Evolutionary conservation across 2,329 filamentous ascomycete species (phyloP), one percentile per base, ranked within the genome.

Genomic region (Teratosphaeria epicoccoides): DNA sequence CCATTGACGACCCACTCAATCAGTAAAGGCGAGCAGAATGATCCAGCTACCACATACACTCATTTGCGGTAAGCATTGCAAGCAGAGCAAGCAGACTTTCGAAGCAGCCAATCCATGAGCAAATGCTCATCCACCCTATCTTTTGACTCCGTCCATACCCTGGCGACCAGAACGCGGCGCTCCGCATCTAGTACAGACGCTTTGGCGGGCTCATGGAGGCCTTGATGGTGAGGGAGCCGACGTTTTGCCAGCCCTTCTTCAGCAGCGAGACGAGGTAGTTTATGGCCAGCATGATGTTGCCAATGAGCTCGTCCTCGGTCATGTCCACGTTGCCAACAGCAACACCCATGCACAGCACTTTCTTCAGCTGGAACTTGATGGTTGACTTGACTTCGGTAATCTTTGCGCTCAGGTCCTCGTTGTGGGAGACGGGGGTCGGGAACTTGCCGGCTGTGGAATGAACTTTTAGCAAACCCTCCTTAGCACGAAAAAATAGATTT

Each of bases 361-460:
- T 98, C 88, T 98, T 98, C 71, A 98, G 83, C 84, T 98, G 90
- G 87, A 98, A 98, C 86, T 98, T 98, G 86, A 98, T 97, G 76
- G 93, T 98, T 68, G 88, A 95, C 87, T 96, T 97, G 83, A 98
- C 91, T 75, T 98, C 93, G 79, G 80, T 95, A 81, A 97, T 88
- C 85, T 95, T 96, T 81, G 78, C 82, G 73, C 77, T 80, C 65
- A 98, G 84, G 74, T 97, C 91, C 72, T 98, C 93, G 74, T 80
- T 74, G 86, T 98, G 93, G 62, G 90, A 96, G 77, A 98, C 87
- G 65, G 93, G 93, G 62, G 91, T 95, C 61, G 93, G 93, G 87
- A 98, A 98, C 83, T 98, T 98, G 81, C 93, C 93, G 71, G 93
- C 90, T 90, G 73, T 65, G 7, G 14, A 12, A 29, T 5, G 14